Evolutionary conservation across 2,329 filamentous ascomycete genomes (phyloP).

Genomic region (Phialocephala sp.): DNA sequence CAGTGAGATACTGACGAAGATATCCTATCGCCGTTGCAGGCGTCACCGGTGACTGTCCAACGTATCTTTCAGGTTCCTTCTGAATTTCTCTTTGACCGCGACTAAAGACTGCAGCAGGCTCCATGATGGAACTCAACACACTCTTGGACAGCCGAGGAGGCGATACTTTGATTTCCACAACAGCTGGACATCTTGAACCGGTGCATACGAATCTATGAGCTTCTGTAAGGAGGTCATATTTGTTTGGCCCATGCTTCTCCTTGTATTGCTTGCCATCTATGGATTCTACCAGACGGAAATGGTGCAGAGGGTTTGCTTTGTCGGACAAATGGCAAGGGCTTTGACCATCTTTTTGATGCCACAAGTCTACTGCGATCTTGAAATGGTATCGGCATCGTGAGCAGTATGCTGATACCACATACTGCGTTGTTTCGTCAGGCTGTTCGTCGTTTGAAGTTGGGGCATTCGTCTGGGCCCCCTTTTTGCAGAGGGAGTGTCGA

Average conservation of each 20-base stretch:
- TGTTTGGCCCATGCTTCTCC: slow-evolving; percentile 35
- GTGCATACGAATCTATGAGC: slow-evolving; percentile 63
- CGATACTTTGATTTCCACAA: slow-evolving; percentile 57
- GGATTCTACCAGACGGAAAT: slow-evolving; percentile 54
- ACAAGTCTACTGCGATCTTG: slow-evolving; percentile 60
- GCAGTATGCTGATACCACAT: slow-evolving; percentile 66
- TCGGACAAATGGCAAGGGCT: slow-evolving; percentile 45
- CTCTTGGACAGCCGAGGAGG: slow-evolving; percentile 56
- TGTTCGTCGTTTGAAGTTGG: slow-evolving; percentile 46
- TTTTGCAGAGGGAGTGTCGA: slow-evolving; percentile 63
- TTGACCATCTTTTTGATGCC: slow-evolving; percentile 44
- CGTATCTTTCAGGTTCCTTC: slow-evolving; percentile 56
- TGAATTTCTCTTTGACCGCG: slow-evolving; percentile 59
- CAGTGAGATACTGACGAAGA: slow-evolving; percentile 63
- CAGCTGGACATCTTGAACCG: slow-evolving; percentile 58
- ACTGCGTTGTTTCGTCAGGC: slow-evolving; percentile 48
- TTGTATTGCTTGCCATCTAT: slow-evolving; percentile 44
- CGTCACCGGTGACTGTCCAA: slow-evolving; percentile 54
- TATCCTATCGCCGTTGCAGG: slow-evolving; percentile 61
- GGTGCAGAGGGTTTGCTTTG: slow-evolving; percentile 62
- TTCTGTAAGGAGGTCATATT: slow-evolving; percentile 44
- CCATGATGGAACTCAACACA: slow-evolving; percentile 57
- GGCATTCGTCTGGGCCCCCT: slow-evolving; percentile 58
- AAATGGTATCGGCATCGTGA: slow-evolving; percentile 66
- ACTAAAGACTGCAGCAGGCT: slow-evolving; percentile 55